A percentile compares a stretch with the other conserved stretches of the same genome.
Evolutionary conservation across 2,329 filamentous ascomycete genomes (phyloP).

Genomic region (Penicillium carneum): DNA sequence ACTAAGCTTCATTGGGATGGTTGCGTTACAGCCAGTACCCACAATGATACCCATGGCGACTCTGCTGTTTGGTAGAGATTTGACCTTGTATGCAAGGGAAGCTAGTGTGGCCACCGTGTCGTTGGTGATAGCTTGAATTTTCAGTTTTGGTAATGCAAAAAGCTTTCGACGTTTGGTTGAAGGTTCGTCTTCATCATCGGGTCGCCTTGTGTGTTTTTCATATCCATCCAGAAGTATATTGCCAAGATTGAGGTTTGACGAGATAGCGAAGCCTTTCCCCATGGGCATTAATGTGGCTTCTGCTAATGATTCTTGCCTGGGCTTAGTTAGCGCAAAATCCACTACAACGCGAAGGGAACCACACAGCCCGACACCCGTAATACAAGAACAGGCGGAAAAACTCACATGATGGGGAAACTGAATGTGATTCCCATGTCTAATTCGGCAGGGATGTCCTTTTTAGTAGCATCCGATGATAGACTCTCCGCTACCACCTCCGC

Average conservation of each 20-base stretch:
- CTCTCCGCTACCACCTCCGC: conserved; percentile 71
- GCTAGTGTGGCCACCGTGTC: conserved; percentile 81
- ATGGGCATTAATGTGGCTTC: conserved; percentile 65
- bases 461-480: conserved; percentile 50
- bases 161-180: conserved; percentile 56
- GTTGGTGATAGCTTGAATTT: conserved; percentile 78
- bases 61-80: conserved; percentile 66
- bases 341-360: neutral
- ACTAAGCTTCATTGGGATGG: conserved; percentile 72
- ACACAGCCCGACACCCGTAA: neutral
- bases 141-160: conserved; percentile 67
- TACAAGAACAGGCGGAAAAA: conserved; percentile 12
- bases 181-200: conserved; percentile 50
- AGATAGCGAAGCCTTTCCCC: conserved; percentile 66
- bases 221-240: conserved; percentile 63
- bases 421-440: conserved; percentile 59
- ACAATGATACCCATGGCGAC: conserved; percentile 82
- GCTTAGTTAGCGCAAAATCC: conserved; percentile 24
- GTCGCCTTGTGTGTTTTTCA: conserved; percentile 58
- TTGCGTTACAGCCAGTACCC: conserved; percentile 82
- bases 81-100: conserved; percentile 76
- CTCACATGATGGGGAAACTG: conserved; percentile 60
- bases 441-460: conserved; percentile 52
- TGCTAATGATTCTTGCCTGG: conserved; percentile 60
- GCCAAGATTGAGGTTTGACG: conserved; percentile 62